phyloP scores from a whole-genome alignment of 169 alveolate species.

The Cystoisospora suis region DNA sequence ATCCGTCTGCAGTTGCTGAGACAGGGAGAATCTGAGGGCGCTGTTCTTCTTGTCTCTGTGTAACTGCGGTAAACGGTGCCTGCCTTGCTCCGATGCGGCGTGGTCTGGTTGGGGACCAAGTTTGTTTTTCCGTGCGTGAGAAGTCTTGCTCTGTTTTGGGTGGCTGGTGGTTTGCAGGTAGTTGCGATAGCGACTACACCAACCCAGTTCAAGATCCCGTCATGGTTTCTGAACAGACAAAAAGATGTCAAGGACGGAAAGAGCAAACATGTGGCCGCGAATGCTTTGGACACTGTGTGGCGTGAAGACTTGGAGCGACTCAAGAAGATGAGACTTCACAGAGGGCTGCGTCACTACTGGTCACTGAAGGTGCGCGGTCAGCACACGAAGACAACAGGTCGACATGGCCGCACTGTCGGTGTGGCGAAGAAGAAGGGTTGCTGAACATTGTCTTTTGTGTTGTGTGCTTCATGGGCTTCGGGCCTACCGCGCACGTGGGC shows the following conservation, averaged over 20 bases:
- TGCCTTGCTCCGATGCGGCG: constrained; percentile 57
- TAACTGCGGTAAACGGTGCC: background rate
- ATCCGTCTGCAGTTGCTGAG: no score
- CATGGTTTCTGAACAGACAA: constrained; percentile 98
- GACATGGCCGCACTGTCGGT: constrained; percentile 98
- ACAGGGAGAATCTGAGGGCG: no score
- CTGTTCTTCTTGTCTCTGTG: no score
- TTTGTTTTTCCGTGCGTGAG: background rate
- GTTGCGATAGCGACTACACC: constrained; percentile 91
- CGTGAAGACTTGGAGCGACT: constrained; percentile 99
- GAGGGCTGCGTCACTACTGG: constrained; percentile 99
- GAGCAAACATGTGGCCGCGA: constrained; percentile 92
- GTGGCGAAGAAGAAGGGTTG: constrained; percentile 94
- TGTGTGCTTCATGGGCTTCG: no score
- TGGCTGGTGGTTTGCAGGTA: constrained; percentile 69
- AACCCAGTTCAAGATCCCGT: constrained; percentile 95
- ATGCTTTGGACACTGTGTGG: constrained; percentile 94
- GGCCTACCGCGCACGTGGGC: no score
- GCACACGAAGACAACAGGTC: constrained; percentile 99
- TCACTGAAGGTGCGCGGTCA: constrained; percentile 99
- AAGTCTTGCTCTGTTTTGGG: background rate
- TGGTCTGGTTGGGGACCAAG: constrained; percentile 67
- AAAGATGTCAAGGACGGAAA: constrained; percentile 96
- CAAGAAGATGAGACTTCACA: constrained; percentile 96
- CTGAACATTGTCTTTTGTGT: background rate